A percentile compares a stretch with the other conserved stretches of the same genome.
phyloP scores from a whole-genome alignment of 2,329 filamentous ascomycete genomes.

The Trichoderma pleuroti region DNA sequence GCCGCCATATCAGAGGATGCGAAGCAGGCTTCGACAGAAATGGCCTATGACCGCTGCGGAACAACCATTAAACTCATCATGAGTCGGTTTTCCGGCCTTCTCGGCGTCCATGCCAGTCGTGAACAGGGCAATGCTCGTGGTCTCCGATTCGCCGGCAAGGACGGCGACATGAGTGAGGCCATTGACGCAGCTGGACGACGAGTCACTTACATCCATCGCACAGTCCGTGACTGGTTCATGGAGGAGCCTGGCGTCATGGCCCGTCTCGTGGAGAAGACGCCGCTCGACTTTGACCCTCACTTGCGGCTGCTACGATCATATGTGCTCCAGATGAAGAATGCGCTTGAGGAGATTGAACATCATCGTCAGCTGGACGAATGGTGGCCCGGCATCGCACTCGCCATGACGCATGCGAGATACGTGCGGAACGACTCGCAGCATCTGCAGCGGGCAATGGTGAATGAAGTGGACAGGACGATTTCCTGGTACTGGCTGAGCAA shows the following conservation, averaged over 20 bases:
- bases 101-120: constrained; percentile 26
- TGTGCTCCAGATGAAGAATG: constrained; percentile 32
- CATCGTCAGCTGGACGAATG: constrained; percentile 39
- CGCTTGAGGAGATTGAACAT: constrained; percentile 34
- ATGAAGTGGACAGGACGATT: constrained; percentile 30
- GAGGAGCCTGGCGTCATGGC: constrained; percentile 23
- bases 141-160: constrained; percentile 17
- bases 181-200: constrained; percentile 19
- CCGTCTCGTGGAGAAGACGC: constrained; percentile 15
- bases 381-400: constrained; percentile 37
- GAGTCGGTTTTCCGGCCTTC: constrained; percentile 27
- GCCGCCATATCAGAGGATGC: constrained; percentile 21
- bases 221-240: constrained; percentile 35
- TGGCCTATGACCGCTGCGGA: constrained; percentile 23
- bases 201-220: constrained; percentile 35
- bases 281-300: constrained; percentile 29
- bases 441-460: constrained; percentile 24
- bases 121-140: constrained; percentile 21
- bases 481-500: constrained; percentile 32
- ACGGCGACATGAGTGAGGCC: background rate
- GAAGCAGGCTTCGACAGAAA: constrained; percentile 23
- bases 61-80: constrained; percentile 19
- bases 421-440: constrained; percentile 22
- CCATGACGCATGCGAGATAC: constrained; percentile 36
- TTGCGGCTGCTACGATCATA: constrained; percentile 33